phyloP scores from a whole-genome alignment of 495 filamentous ascomycete species.

The Xylaria venustula region DNA sequence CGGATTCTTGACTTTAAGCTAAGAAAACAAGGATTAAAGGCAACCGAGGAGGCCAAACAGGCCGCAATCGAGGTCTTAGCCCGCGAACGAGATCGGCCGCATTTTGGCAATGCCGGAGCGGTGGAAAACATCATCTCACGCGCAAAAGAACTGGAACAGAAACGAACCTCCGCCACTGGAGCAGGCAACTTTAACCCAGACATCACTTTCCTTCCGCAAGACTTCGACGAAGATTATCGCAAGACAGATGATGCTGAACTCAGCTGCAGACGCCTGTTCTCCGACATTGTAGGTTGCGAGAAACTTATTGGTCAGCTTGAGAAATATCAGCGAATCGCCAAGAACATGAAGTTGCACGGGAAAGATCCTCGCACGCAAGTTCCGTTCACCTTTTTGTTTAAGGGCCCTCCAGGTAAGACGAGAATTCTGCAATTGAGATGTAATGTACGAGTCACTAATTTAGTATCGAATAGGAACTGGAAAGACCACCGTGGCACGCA shows the following conservation, averaged over 20 bases:
- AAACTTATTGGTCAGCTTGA: conserved; percentile 54
- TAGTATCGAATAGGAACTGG: conserved; percentile 44
- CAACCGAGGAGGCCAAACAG: conserved; percentile 35
- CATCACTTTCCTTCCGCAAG: conserved; percentile 51
- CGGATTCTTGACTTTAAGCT: conserved; percentile 58
- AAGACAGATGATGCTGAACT: conserved; percentile 46
- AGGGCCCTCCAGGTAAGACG: conserved; percentile 15
- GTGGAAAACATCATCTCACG: conserved; percentile 60
- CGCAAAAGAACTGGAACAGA: conserved; percentile 58
- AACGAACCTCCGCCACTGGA: conserved; percentile 32
- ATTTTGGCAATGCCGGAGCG: conserved; percentile 59
- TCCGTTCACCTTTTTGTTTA: conserved; percentile 20
- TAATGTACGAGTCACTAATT: background rate
- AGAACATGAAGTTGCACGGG: conserved; percentile 51
- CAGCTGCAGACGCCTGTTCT: conserved; percentile 56
- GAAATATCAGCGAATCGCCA: conserved; percentile 55
- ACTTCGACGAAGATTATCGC: conserved; percentile 67
- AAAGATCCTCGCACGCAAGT: conserved; percentile 50
- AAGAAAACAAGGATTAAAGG: conserved; percentile 38
- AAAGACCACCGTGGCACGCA: conserved; percentile 60
- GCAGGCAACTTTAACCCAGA: background rate
- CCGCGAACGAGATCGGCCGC: conserved; percentile 48
- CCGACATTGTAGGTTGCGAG: conserved; percentile 64
- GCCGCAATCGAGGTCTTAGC: conserved; percentile 49
- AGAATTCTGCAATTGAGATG: background rate